Conservation (phyloP, 1,284 basidiomycete species). For the Cryptococcus amylolentus region DNA sequence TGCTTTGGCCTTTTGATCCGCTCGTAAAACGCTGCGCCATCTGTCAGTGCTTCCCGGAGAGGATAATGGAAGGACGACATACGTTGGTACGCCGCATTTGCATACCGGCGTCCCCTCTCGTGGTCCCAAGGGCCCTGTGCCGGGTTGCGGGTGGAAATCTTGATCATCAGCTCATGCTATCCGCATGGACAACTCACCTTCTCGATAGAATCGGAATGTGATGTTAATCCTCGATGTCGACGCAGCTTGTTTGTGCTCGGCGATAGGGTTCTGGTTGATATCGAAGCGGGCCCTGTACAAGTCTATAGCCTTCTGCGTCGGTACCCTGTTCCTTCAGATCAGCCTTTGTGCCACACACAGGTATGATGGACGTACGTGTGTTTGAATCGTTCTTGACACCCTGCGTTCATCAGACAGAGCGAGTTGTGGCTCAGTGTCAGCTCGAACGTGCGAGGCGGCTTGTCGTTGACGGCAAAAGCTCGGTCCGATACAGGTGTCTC, state of each 20-base stretch:
- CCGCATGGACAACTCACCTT: conserved; percentile 21
- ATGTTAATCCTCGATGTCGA: conserved; percentile 80
- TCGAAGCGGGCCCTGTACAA: conserved; percentile 63
- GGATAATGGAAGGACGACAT: conserved; percentile 10
- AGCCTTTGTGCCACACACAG: background rate
- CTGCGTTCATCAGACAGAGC: conserved; percentile 87
- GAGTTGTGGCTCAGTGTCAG: conserved; percentile 80
- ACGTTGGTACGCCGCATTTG: conserved; percentile 71
- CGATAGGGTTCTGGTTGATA: conserved; percentile 23
- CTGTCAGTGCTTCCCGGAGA: background rate
- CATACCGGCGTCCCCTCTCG: conserved; percentile 56
- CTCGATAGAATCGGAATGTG: conserved; percentile 62
- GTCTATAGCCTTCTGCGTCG: conserved; percentile 71
- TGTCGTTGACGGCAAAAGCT: conserved; percentile 58
- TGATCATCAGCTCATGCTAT: conserved; percentile 46
- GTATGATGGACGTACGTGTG: conserved; percentile 41
- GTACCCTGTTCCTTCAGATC: conserved; percentile 53
- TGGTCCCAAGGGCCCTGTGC: conserved; percentile 14
- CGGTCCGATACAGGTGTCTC: conserved; percentile 31
- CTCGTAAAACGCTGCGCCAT: conserved; percentile 40
- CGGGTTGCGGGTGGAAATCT: conserved; percentile 66
- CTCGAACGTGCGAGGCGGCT: conserved; percentile 69
- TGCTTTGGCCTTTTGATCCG: conserved; percentile 50
- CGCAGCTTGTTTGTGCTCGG: conserved; percentile 36
- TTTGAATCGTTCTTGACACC: conserved; percentile 85